phyloP scores from a whole-genome alignment of 2,329 filamentous ascomycete species.

The Penicillium sp. region DNA sequence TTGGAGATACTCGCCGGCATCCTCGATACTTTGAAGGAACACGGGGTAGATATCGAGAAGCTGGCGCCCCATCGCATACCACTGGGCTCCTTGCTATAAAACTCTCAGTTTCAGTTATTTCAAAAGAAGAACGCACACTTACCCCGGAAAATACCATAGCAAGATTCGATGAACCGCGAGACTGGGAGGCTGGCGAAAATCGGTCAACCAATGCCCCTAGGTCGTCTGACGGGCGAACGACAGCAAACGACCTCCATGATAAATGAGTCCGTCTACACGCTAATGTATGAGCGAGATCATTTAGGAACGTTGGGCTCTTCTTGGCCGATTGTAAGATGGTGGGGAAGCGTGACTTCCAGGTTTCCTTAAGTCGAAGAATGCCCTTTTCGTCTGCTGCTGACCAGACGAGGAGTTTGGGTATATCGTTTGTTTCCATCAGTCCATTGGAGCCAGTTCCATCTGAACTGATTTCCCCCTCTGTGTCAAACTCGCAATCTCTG shows the following conservation, averaged over 20 bases:
- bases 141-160: constrained; percentile 1
- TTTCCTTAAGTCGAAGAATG: constrained; percentile 3
- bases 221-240: neutral
- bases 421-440: neutral
- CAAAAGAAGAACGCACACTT: neutral
- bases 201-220: neutral
- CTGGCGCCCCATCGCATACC: constrained; percentile 29
- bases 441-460: neutral
- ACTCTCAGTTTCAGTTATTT: neutral
- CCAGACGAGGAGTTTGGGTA: constrained; percentile 11
- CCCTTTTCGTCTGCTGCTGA: constrained; percentile 12
- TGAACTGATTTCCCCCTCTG: neutral
- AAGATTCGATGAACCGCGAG: neutral
- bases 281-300: neutral
- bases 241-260: neutral
- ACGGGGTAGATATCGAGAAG: constrained; percentile 18
- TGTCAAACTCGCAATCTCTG: neutral
- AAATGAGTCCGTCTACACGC: neutral
- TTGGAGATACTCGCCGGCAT: constrained; percentile 14
- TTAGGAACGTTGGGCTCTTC: neutral
- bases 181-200: neutral
- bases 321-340: too few species aligned
- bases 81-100: constrained; percentile 30
- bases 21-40: constrained; percentile 12
- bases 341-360: neutral